Evolutionary conservation across 176 grass and related monocot genomes (phyloP), one percentile per base, ranked within the genome.

Genomic region (Musa schizocarpa): DNA sequence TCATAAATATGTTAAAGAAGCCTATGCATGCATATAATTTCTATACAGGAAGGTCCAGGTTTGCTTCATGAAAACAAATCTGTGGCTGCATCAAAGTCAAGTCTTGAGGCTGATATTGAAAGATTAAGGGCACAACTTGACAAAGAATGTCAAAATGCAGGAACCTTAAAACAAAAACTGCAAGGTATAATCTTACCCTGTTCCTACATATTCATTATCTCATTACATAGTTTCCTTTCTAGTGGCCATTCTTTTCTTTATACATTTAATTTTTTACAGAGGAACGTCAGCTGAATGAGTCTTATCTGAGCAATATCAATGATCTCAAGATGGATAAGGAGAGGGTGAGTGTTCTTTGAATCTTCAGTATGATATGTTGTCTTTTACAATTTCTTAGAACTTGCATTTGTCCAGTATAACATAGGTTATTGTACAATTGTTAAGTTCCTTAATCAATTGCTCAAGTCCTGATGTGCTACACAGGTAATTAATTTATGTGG

Each of bases 41-140:
- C 83, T 52, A 67, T 81, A 72, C 83, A 99, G 96, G 85, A 54
- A 86, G 76, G 87, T 84, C 73, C 56, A 72, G 64, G 79, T 64
- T 72, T 63, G 9, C 49, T 79, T 13, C 79, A 89, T 58, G 84
- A 91, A 81, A 85, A 88, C 69, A 63, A 77, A 71, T 76, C 78
- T 57, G 69, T 74, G 22, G 51, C 53, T 78, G 58, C 78, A 68
- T 80, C 70, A 79, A 84, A 89, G 55, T 65, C 87, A 59, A 83
- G 65, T 63, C 78, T 89, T 78, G 88, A 99, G 85, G 87, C 82
- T 80, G 86, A 99, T 79, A 94, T 92, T 10, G 89, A 87, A 65
- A 78, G 86, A 69, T 77, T 94, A 71, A 94, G 74, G 86, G 76
- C 77, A 77, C 66, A 84, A 86, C 91, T 94, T 16, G 81, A 81